These are phyloP conservation scores for Psidium friedrichsthalianum DNA, from an alignment of 345 rosid genomes.

Conservation along the genomic window DNA sequence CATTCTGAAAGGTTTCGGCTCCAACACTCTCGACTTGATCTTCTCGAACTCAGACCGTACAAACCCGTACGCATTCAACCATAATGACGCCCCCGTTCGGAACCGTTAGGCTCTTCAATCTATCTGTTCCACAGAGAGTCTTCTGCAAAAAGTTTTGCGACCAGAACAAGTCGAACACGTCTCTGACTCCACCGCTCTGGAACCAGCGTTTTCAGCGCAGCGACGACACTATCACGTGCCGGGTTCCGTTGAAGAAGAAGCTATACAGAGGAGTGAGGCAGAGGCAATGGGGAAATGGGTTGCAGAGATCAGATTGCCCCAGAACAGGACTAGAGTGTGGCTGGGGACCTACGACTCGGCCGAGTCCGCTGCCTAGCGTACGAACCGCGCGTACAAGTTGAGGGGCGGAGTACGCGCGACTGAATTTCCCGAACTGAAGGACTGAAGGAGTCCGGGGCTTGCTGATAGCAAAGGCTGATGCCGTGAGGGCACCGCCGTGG, in stretches of 20 bases:
- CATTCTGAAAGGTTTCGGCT: constrained; percentile 56
- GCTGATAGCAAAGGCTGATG: constrained; percentile 43
- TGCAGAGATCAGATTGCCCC: constrained; percentile 89
- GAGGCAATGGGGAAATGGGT: constrained; percentile 99
- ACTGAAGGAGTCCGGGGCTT: constrained; percentile 40
- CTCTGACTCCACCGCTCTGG: not conserved
- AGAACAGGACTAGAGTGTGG: constrained; percentile 92
- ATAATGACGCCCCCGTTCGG: not conserved
- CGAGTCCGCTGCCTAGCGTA: constrained; percentile 92
- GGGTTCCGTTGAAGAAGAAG: constrained; percentile 26
- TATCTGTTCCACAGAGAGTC: constrained; percentile 80
- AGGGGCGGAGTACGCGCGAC: constrained; percentile 90
- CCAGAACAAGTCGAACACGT: not conserved
- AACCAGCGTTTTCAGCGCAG: constrained; percentile 5
- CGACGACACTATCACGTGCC: not conserved
- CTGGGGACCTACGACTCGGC: constrained; percentile 86
- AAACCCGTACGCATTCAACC: not conserved
- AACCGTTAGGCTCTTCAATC: constrained; percentile 63
- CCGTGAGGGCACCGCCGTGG: constrained; percentile 54
- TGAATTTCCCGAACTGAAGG: constrained; percentile 73
- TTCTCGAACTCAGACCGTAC: constrained; percentile 46
- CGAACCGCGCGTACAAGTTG: constrained; percentile 91
- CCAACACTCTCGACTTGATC: constrained; percentile 70
- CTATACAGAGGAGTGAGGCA: constrained; percentile 96
- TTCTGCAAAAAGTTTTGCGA: constrained; percentile 40